phyloP scores from a whole-genome alignment of 2,329 filamentous ascomycete species.

The Fusarium redolens region DNA sequence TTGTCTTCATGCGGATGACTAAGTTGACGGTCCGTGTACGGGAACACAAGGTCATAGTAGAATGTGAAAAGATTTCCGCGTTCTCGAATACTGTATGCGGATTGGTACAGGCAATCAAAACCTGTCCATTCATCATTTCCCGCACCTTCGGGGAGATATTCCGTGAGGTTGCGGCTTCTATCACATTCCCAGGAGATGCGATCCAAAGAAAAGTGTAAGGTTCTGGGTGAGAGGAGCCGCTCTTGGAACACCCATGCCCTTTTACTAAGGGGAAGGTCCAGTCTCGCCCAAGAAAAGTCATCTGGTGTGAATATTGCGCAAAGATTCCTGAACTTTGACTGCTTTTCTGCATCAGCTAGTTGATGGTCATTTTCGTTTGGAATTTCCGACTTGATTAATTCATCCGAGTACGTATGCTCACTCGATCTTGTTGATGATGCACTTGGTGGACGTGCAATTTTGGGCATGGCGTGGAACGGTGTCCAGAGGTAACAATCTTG shows the following conservation, averaged over 20 bases:
- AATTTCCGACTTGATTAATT: too few relatives aligned
- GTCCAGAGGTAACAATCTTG: neutral
- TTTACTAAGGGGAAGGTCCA: neutral
- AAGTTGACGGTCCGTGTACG: neutral
- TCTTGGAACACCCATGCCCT: conserved; percentile 5
- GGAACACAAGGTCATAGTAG: neutral
- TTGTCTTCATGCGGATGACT: neutral
- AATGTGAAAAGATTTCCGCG: too few relatives aligned
- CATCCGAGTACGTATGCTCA: too few relatives aligned
- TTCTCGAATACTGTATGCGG: neutral
- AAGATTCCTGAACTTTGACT: neutral
- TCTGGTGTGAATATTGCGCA: neutral
- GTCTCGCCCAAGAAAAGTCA: neutral
- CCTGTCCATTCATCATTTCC: neutral
- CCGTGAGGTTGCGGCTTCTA: neutral
- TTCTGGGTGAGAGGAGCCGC: neutral
- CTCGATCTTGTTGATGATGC: too few relatives aligned
- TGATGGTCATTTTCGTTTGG: too few relatives aligned
- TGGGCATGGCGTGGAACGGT: neutral
- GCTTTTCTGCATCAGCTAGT: too few relatives aligned
- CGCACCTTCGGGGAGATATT: neutral
- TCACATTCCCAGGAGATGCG: neutral
- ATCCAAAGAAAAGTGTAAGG: neutral
- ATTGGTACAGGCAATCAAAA: neutral
- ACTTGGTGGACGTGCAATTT: too few relatives aligned